phyloP scores from a whole-genome alignment of 1,284 basidiomycete species.

The Cryptococcus floricola region DNA sequence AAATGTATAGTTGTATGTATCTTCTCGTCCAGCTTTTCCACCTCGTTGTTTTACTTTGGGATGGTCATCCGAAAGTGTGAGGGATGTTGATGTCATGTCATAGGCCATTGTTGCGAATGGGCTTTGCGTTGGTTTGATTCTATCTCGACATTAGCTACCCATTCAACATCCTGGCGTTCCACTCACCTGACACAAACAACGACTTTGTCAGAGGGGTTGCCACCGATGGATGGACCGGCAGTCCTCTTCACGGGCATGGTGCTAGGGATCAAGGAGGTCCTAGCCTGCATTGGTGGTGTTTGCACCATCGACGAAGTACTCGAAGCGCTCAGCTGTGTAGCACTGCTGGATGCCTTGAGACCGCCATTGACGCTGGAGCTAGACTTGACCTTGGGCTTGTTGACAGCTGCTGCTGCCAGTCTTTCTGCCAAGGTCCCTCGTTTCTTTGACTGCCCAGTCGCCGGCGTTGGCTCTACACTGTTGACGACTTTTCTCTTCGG shows the following conservation, averaged over 20 bases:
- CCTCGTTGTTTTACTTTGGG: constrained; percentile 47
- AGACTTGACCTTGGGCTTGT: constrained; percentile 17
- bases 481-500: constrained; percentile 29
- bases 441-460: constrained; percentile 18
- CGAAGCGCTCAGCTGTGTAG: not conserved
- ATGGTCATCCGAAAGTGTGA: constrained; percentile 42
- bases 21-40: constrained; percentile 45
- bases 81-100: constrained; percentile 33
- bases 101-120: constrained; percentile 37
- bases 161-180: not conserved
- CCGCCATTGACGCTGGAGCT: constrained; percentile 23
- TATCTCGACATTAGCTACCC: constrained; percentile 5
- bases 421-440: constrained; percentile 28
- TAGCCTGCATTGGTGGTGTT: constrained; percentile 9
- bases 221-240: not conserved
- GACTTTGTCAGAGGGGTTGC: constrained; percentile 35
- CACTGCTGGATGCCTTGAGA: constrained; percentile 13
- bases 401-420: constrained; percentile 18
- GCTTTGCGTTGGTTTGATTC: constrained; percentile 42
- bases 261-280: constrained; percentile 7
- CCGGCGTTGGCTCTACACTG: constrained; percentile 14
- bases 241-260: not conserved
- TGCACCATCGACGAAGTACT: not conserved
- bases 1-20: constrained; percentile 46
- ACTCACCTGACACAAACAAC: constrained; percentile 45